Percentiles rank a stretch among this genome's conserved stretches.
These are phyloP conservation scores for Cucurbita ficifolia DNA, from an alignment of 306 rosid species.

Conservation along the genomic window DNA sequence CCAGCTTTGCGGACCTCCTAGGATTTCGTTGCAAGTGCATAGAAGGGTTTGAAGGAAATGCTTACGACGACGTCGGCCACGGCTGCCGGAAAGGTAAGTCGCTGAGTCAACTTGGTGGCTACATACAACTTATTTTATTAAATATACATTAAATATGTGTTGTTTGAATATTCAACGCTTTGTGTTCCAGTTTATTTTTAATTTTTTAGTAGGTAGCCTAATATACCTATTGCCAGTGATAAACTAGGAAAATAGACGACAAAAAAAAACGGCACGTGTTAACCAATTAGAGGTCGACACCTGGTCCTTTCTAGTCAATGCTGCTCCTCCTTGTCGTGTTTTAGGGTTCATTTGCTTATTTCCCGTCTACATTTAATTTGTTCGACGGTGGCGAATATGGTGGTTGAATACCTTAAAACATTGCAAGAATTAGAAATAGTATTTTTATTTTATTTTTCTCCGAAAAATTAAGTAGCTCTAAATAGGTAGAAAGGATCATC, in stretches of 20 bases:
- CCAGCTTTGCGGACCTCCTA: accelerated
- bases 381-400: not conserved
- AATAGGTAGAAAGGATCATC: not conserved
- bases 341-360: not conserved
- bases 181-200: not conserved
- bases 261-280: constrained; percentile 5
- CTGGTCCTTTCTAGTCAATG: not conserved
- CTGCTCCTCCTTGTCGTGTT: not conserved
- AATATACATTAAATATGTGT: not conserved
- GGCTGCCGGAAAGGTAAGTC: constrained; percentile 76
- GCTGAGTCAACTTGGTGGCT: not conserved
- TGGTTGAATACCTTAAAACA: not conserved
- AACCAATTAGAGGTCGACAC: constrained; percentile 14
- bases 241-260: constrained; percentile 4
- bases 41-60: constrained; percentile 51
- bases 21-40: constrained; percentile 53
- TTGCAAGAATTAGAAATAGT: not conserved
- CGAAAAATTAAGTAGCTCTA: not conserved
- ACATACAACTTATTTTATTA: not conserved
- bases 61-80: constrained; percentile 13
- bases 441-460: not conserved
- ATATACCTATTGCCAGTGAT: constrained; percentile 10
- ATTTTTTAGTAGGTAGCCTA: constrained; percentile 10
- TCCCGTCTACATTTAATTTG: not conserved
- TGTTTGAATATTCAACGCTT: not conserved